Base-by-base conservation (phyloP, 2,329 filamentous ascomycete species). In the Chaetomiaceae sp. region DNA sequence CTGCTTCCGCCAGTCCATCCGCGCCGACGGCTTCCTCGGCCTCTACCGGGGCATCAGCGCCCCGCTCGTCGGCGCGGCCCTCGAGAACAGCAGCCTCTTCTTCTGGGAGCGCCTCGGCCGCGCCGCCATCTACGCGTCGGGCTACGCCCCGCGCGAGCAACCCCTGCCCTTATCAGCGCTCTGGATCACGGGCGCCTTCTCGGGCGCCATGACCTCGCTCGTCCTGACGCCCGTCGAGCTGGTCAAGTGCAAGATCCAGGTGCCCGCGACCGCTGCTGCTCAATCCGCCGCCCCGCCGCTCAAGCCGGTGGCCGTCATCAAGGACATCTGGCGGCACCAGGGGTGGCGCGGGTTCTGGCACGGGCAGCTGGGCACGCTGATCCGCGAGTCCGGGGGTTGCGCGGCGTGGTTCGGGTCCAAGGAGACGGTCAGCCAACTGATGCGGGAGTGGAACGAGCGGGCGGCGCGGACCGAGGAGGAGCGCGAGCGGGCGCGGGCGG, bases 181-280 rank as follows among this genome's bases (percentile, higher is more conserved):
- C 15, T 82, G 89, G 68, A 73, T 84, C 47, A 95, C 90, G 17
- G 94, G 94, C 43, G 92, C 89, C 45, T 86, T 89, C 54, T 87
- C 91, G 1, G 94, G 94, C 31, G 87, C 88, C 36, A 88, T 96
- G 65, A 95, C 94, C 0, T 96, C 90, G 0, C 79, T 96, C 44
- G 83, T 96, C 29, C 82, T 99, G 57, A 99, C 94, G 0, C 94
- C 94, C 0, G 90, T 99, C 61, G 94, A 99, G 73, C 82, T 99
- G 48, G 88, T 99, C 68, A 99, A 99, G 73, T 99, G 94, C 80
- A 95, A 94, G 72, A 95, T 99, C 74, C 94, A 99, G 70, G 91
- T 92, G 1, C 89, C 80, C 9, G 66, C 11, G 15, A 68, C 73
- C 1, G 66, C 69, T 2, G 75, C 75, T 20, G 68, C 29, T 2